Percentiles rank a stretch among this genome's conserved stretches.
Evolutionary conservation across 176 grass and related monocot species (phyloP).

Genomic region (Tuctoria greenei): DNA sequence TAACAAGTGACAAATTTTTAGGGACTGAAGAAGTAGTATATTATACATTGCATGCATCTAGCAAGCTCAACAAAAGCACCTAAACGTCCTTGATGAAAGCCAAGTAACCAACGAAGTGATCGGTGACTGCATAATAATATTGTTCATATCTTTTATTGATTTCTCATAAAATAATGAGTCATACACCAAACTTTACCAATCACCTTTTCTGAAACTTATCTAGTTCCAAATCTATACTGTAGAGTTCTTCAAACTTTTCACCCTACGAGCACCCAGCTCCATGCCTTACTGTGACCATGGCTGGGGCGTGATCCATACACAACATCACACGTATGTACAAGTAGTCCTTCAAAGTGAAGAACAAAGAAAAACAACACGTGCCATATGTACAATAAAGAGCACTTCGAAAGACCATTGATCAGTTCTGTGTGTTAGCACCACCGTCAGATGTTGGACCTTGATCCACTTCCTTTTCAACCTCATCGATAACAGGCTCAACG

Average conservation of each 20-base stretch:
- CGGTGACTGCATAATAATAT: too few relatives aligned
- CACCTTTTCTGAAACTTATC: background rate
- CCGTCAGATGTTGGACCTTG: background rate
- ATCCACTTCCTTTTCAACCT: conserved; percentile 51
- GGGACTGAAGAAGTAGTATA: too few relatives aligned
- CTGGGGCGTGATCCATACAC: background rate
- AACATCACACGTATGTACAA: conserved; percentile 36
- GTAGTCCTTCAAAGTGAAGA: background rate
- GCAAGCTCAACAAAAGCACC: too few relatives aligned
- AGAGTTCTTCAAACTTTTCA: background rate
- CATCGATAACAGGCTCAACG: conserved; percentile 49
- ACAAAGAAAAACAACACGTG: background rate
- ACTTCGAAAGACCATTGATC: background rate
- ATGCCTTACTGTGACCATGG: conserved; percentile 1
- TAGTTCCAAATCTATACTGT: background rate
- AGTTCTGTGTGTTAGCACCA: conserved; percentile 4
- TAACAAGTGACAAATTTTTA: too few relatives aligned
- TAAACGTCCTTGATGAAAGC: too few relatives aligned
- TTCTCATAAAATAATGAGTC: too few relatives aligned
- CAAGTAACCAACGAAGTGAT: too few relatives aligned
- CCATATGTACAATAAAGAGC: conserved; percentile 27
- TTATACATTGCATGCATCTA: too few relatives aligned
- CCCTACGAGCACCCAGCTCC: background rate
- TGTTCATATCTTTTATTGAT: too few relatives aligned
- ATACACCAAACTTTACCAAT: background rate